phyloP scores from a whole-genome alignment of 345 rosid species.

The Eutrema japonicum region DNA sequence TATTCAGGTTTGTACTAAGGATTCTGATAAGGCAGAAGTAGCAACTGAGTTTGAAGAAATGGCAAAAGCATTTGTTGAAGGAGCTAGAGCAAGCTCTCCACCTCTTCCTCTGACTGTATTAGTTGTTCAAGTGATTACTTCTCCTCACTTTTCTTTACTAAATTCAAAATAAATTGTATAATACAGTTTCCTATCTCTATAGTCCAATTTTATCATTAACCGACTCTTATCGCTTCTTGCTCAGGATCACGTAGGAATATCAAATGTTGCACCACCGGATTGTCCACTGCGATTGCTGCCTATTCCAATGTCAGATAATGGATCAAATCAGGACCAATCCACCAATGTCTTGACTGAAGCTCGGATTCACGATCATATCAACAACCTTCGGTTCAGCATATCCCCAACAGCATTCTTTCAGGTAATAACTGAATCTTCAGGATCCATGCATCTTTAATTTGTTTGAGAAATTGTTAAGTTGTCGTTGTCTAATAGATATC shows the following conservation, averaged over 20 bases:
- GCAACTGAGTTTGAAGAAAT: constrained; percentile 67
- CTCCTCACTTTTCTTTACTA: background rate
- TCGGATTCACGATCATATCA: constrained; percentile 85
- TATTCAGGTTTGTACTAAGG: constrained; percentile 59
- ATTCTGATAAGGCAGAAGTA: constrained; percentile 55
- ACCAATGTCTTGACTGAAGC: constrained; percentile 55
- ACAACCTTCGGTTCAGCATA: constrained; percentile 74
- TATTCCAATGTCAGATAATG: constrained; percentile 51
- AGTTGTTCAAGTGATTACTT: constrained; percentile 77
- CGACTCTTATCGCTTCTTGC: constrained; percentile 23
- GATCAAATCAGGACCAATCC: constrained; percentile 37
- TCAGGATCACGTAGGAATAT: constrained; percentile 95
- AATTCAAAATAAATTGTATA: background rate
- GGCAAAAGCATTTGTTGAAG: constrained; percentile 66
- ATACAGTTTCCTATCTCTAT: background rate
- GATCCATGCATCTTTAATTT: constrained; percentile 14
- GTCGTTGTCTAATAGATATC: constrained; percentile 19
- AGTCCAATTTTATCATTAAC: background rate
- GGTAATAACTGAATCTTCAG: constrained; percentile 46
- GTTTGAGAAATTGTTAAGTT: background rate
- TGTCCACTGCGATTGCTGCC: constrained; percentile 64
- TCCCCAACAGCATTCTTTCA: constrained; percentile 98
- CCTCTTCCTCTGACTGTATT: constrained; percentile 77
- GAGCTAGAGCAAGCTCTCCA: constrained; percentile 69
- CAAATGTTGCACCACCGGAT: constrained; percentile 90